Evolutionary conservation across 805 yeast species (phyloP).

Genomic region (Zygotorulaspora chibaensis): DNA sequence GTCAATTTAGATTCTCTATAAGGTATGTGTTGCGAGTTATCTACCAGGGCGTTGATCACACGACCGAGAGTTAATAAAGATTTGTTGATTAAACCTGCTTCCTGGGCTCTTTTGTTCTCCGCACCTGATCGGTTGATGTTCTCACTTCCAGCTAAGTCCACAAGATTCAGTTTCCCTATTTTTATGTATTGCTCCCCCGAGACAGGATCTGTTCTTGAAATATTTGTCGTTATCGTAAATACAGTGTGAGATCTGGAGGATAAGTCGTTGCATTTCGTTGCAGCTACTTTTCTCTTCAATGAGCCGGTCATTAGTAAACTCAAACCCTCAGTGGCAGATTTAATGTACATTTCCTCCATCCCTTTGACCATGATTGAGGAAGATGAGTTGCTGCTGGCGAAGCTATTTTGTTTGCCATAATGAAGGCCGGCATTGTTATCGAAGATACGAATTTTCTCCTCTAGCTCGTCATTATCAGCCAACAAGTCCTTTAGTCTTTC

Average conservation of each 20-base stretch:
- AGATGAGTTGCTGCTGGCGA: neutral
- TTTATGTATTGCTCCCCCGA: conserved; percentile 49
- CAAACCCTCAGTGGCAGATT: conserved; percentile 49
- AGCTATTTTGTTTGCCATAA: conserved; percentile 1
- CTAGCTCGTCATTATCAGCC: conserved; percentile 27
- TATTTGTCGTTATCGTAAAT: conserved; percentile 60
- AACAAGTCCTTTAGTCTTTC: conserved; percentile 74
- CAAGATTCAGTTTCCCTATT: conserved; percentile 71
- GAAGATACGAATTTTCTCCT: conserved; percentile 48
- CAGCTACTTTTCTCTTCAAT: conserved; percentile 62
- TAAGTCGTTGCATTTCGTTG: conserved; percentile 70
- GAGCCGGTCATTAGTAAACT: conserved; percentile 53
- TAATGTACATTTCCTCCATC: conserved; percentile 50
- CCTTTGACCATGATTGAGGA: conserved; percentile 50
- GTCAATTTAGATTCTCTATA: conserved; percentile 82
- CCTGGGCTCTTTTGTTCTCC: conserved; percentile 74
- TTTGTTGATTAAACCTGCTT: conserved; percentile 88
- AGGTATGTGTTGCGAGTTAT: conserved; percentile 66
- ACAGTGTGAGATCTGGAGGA: conserved; percentile 81
- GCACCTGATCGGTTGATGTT: conserved; percentile 84
- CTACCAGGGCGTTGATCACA: conserved; percentile 72
- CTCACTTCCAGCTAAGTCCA: conserved; percentile 94
- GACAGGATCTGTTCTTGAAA: conserved; percentile 46
- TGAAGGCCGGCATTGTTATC: conserved; percentile 38
- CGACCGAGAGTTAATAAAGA: conserved; percentile 80